Conservation (phyloP, 306 rosid species). For the Leucaena leucocephala region DNA sequence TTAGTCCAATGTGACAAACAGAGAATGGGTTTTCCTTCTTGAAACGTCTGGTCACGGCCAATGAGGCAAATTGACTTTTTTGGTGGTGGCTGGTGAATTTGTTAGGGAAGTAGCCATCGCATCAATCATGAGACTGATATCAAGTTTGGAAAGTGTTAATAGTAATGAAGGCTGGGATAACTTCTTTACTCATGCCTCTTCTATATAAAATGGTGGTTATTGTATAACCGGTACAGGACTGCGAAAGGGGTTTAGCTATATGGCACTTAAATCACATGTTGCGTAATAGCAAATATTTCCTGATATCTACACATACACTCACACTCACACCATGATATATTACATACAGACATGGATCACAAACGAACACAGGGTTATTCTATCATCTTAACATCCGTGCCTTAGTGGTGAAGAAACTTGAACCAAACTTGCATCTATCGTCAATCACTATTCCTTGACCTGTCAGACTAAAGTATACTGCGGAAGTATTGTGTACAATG, state of each 20-base stretch:
- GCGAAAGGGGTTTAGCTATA: background rate
- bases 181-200: background rate
- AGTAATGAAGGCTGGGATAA: background rate
- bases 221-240: background rate
- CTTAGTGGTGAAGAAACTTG: constrained; percentile 12
- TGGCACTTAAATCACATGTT: background rate
- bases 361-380: background rate
- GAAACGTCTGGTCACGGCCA: background rate
- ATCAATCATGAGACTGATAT: background rate
- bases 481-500: background rate
- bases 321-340: background rate
- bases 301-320: background rate
- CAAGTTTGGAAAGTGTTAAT: background rate
- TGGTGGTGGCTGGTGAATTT: background rate
- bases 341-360: background rate
- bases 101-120: background rate
- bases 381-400: background rate
- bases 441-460: background rate
- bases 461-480: background rate
- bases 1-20: background rate
- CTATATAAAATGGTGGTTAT: background rate
- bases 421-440: background rate
- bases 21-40: background rate
- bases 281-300: background rate
- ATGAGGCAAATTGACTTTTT: background rate